Conservation (phyloP, 1,284 basidiomycete species). For the Malassezia yamatoensis region DNA sequence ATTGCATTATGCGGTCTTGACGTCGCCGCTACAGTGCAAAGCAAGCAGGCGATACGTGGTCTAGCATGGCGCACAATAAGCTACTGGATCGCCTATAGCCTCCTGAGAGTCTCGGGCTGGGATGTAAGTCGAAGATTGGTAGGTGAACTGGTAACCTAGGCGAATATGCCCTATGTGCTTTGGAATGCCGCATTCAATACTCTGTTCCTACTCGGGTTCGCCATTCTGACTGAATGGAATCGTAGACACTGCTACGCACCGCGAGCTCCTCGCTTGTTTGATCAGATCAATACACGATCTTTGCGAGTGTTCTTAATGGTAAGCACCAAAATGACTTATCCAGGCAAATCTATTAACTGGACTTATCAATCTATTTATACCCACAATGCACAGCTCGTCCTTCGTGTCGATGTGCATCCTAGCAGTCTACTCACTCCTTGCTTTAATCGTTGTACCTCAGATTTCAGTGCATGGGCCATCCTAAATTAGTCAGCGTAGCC, state of each 20-base stretch:
- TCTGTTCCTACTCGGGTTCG: constrained; percentile 71
- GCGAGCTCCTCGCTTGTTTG: constrained; percentile 53
- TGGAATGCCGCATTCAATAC: constrained; percentile 87
- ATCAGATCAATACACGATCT: constrained; percentile 72
- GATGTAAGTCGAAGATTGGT: constrained; percentile 24
- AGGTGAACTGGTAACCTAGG: constrained; percentile 10
- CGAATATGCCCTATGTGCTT: constrained; percentile 73
- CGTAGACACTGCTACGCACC: not conserved
- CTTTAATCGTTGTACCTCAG: not conserved
- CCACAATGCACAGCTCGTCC: constrained; percentile 69
- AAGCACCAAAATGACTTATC: constrained; percentile 42
- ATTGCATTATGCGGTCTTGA: constrained; percentile 79
- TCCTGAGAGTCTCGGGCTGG: constrained; percentile 4
- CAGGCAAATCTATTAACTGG: constrained; percentile 79
- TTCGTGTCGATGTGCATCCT: constrained; percentile 59
- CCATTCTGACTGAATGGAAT: constrained; percentile 55
- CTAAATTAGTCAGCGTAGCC: not conserved
- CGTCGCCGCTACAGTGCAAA: constrained; percentile 67
- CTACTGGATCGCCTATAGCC: not conserved
- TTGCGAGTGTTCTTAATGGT: constrained; percentile 72
- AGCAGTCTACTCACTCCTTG: constrained; percentile 52
- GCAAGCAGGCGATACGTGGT: not conserved
- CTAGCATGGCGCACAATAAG: not conserved
- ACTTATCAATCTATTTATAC: constrained; percentile 65
- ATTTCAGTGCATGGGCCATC: not conserved